A percentile compares a stretch with the other conserved stretches of the same genome.
phyloP scores from a whole-genome alignment of 2,329 filamentous ascomycete species.

The Cercospora sp. region DNA sequence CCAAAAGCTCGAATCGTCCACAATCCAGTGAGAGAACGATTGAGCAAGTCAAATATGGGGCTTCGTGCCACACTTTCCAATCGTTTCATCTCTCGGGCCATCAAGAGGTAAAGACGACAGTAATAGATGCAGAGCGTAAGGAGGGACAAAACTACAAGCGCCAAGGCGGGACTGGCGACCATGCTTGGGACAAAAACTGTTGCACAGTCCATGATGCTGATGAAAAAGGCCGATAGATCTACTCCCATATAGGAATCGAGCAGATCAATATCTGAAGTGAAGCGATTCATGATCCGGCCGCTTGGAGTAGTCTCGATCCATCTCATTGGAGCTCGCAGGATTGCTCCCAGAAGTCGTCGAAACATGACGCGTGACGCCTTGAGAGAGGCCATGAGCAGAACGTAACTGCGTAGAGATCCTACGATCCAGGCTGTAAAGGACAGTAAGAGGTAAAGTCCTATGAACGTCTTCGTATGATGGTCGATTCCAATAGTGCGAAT shows the following conservation, averaged over 20 bases:
- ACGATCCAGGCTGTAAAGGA: too few relatives aligned
- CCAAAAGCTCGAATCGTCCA: slow-evolving; percentile 5
- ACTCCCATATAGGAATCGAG: slow-evolving; percentile 56
- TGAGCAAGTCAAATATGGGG: slow-evolving; percentile 9
- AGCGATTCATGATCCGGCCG: slow-evolving; percentile 91
- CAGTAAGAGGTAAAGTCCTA: too few relatives aligned
- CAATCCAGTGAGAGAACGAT: not conserved
- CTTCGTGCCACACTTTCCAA: slow-evolving; percentile 11
- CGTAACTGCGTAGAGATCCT: too few relatives aligned
- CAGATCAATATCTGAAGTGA: slow-evolving; percentile 90
- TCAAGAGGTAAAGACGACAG: slow-evolving; percentile 7
- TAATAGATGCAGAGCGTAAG: not conserved
- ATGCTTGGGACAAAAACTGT: too few relatives aligned
- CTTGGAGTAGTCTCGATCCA: slow-evolving; percentile 80
- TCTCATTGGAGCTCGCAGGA: too few relatives aligned
- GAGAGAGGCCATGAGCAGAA: too few relatives aligned
- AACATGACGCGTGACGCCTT: too few relatives aligned
- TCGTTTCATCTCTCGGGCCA: slow-evolving; percentile 13
- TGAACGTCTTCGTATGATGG: too few relatives aligned
- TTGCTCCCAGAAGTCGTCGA: too few relatives aligned
- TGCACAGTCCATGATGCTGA: too few relatives aligned
- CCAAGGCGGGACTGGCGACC: not conserved
- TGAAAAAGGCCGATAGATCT: slow-evolving; percentile 48
- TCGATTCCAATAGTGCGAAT: too few relatives aligned
- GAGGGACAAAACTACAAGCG: not conserved